A percentile compares a stretch with the other conserved stretches of the same genome.
Conservation (phyloP, 2,329 filamentous ascomycete species). For the Claviceps fusiformis region DNA sequence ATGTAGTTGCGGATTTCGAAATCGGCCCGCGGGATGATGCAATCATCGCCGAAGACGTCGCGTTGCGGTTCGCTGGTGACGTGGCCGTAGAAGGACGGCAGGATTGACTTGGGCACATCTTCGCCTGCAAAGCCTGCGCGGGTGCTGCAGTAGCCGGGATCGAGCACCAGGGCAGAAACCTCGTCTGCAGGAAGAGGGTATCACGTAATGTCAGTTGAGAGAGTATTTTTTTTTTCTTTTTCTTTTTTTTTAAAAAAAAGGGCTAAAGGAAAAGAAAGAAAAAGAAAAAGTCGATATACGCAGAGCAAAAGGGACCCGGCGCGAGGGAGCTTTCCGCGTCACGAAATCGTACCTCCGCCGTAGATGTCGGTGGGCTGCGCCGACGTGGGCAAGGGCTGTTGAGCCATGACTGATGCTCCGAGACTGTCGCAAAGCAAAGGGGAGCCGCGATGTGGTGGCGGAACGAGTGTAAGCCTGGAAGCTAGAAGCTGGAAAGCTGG, state of each 20-base stretch:
- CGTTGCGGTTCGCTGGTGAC: constrained; percentile 31
- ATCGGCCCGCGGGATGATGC: constrained; percentile 60
- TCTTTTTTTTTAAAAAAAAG: too few species aligned
- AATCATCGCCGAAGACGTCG: constrained; percentile 79
- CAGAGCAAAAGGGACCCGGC: background rate
- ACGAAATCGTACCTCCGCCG: constrained; percentile 38
- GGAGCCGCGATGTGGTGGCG: background rate
- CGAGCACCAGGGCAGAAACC: constrained; percentile 90
- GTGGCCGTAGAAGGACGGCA: constrained; percentile 78
- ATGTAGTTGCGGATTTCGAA: constrained; percentile 89
- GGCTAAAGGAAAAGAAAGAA: too few species aligned
- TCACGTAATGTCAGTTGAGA: constrained; percentile 1
- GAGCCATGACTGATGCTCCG: constrained; percentile 30
- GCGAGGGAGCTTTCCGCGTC: background rate
- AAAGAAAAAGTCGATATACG: background rate
- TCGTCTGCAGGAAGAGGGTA: constrained; percentile 55
- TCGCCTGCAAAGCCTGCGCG: constrained; percentile 96
- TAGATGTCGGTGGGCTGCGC: constrained; percentile 49
- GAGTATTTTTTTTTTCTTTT: too few species aligned
- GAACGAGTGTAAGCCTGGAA: background rate
- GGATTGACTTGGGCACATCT: constrained; percentile 86
- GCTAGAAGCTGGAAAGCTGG: background rate
- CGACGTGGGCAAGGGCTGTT: constrained; percentile 41
- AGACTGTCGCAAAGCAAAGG: constrained; percentile 1
- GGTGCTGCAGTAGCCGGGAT: constrained; percentile 81